Conservation (phyloP, 2,329 filamentous ascomycete species). For the Chaetomium olivaceum region DNA sequence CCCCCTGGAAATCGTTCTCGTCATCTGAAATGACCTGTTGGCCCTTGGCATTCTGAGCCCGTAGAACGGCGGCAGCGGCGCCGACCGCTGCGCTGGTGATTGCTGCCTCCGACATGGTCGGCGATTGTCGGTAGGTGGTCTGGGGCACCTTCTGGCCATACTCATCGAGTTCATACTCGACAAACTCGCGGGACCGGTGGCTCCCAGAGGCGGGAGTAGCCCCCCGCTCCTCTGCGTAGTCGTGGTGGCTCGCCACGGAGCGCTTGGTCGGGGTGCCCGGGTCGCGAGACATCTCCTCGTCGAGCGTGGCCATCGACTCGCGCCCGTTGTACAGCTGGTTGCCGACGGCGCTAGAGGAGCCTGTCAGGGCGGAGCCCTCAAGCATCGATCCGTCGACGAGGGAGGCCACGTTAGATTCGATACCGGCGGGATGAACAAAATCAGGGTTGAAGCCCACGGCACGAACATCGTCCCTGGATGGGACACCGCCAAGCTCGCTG, state of each 20-base stretch:
- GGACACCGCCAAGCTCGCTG: constrained; percentile 60
- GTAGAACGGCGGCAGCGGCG: constrained; percentile 54
- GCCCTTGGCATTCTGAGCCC: constrained; percentile 49
- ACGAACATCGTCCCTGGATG: constrained; percentile 69
- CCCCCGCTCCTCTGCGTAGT: constrained; percentile 43
- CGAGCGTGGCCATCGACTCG: constrained; percentile 42
- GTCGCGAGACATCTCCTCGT: constrained; percentile 39
- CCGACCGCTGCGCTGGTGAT: constrained; percentile 59
- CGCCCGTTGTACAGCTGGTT: constrained; percentile 47
- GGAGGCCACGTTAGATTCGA: constrained; percentile 90
- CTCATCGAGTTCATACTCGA: constrained; percentile 59
- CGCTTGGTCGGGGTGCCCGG: constrained; percentile 42
- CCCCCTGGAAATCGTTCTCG: constrained; percentile 46
- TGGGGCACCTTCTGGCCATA: constrained; percentile 57
- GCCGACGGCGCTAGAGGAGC: constrained; percentile 53
- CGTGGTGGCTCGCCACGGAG: constrained; percentile 44
- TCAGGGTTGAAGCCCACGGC: constrained; percentile 72
- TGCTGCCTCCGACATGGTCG: constrained; percentile 58
- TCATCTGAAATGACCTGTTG: constrained; percentile 41
- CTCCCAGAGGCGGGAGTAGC: constrained; percentile 44
- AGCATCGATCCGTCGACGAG: constrained; percentile 73
- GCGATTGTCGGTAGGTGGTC: constrained; percentile 48
- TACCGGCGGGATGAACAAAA: constrained; percentile 71
- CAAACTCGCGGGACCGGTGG: constrained; percentile 48
- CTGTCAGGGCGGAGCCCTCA: constrained; percentile 68